These are phyloP conservation scores for Poronia punctata DNA, from an alignment of 495 filamentous ascomycete genomes.

Conservation along the genomic window DNA sequence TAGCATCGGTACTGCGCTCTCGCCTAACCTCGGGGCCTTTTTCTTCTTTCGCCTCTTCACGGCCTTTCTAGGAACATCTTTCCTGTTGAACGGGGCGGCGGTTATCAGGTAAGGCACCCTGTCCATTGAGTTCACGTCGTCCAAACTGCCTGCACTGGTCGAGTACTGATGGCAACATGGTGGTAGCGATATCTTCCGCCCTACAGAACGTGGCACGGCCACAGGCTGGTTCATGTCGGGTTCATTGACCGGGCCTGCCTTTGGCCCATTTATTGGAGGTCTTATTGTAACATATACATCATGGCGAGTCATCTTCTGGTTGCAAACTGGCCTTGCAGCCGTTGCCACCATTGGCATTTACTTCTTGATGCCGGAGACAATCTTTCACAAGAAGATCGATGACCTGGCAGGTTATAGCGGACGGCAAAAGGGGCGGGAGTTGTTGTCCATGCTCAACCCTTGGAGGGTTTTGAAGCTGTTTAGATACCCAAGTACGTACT, in stretches of 20 bases:
- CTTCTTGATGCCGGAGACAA: slow-evolving; percentile 64
- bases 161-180: neutral
- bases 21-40: slow-evolving; percentile 59
- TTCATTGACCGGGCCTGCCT: slow-evolving; percentile 62
- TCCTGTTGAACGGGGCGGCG: slow-evolving; percentile 57
- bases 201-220: slow-evolving; percentile 60
- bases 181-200: slow-evolving; percentile 55
- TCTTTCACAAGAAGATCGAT: slow-evolving; percentile 49
- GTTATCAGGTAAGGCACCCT: slow-evolving; percentile 41
- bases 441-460: slow-evolving; percentile 57
- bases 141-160: neutral
- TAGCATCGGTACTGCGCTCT: slow-evolving; percentile 58
- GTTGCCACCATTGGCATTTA: slow-evolving; percentile 51
- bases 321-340: slow-evolving; percentile 58
- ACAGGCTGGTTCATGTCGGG: slow-evolving; percentile 64
- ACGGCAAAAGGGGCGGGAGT: slow-evolving; percentile 39
- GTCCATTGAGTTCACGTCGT: neutral
- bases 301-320: slow-evolving; percentile 68
- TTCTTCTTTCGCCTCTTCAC: slow-evolving; percentile 65
- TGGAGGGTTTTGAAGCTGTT: slow-evolving; percentile 53
- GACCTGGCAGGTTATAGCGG: slow-evolving; percentile 46
- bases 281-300: slow-evolving; percentile 63
- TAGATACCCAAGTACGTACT: slow-evolving; percentile 47
- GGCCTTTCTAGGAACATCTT: slow-evolving; percentile 65
- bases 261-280: slow-evolving; percentile 61